A percentile compares a stretch with the other conserved stretches of the same genome.
These are phyloP conservation scores for Arachis stenosperma DNA, from an alignment of 306 rosid genomes.

Conservation along the genomic window DNA sequence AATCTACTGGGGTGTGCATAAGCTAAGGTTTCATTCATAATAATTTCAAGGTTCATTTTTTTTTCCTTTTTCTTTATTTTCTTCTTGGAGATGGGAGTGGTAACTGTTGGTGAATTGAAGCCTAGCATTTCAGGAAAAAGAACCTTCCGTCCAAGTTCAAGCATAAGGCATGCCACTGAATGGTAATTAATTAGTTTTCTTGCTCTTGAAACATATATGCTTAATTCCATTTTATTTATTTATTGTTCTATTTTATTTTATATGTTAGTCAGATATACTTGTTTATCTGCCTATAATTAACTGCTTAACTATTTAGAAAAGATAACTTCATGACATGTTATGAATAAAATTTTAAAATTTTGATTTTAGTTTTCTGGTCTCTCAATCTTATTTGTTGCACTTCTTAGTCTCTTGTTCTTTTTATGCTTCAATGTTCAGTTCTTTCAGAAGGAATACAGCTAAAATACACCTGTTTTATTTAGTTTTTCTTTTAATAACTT, in stretches of 20 bases:
- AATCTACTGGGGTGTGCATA: neutral
- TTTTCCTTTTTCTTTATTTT: neutral
- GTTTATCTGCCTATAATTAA: too few relatives aligned
- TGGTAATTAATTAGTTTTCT: conserved; percentile 57
- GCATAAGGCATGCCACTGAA: conserved; percentile 95
- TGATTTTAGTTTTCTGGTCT: too few relatives aligned
- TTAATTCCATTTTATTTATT: neutral
- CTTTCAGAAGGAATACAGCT: too few relatives aligned
- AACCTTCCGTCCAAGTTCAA: conserved; percentile 80
- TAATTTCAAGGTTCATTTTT: conserved; percentile 27
- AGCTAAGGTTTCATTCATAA: conserved; percentile 15
- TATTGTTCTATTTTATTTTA: neutral
- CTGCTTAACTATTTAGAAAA: too few relatives aligned
- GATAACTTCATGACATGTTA: too few relatives aligned
- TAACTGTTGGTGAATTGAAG: conserved; percentile 87
- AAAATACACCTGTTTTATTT: too few relatives aligned
- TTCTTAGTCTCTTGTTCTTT: too few relatives aligned
- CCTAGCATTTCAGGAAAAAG: conserved; percentile 95
- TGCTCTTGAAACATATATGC: neutral
- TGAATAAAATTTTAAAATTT: too few relatives aligned
- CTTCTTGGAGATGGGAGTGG: conserved; percentile 75
- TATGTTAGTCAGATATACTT: too few relatives aligned
- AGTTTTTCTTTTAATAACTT: too few relatives aligned
- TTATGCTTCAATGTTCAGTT: too few relatives aligned
- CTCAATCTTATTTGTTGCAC: too few relatives aligned